Base-by-base conservation (phyloP, 495 filamentous ascomycete genomes). In the Barbatosphaeria neglecta region DNA sequence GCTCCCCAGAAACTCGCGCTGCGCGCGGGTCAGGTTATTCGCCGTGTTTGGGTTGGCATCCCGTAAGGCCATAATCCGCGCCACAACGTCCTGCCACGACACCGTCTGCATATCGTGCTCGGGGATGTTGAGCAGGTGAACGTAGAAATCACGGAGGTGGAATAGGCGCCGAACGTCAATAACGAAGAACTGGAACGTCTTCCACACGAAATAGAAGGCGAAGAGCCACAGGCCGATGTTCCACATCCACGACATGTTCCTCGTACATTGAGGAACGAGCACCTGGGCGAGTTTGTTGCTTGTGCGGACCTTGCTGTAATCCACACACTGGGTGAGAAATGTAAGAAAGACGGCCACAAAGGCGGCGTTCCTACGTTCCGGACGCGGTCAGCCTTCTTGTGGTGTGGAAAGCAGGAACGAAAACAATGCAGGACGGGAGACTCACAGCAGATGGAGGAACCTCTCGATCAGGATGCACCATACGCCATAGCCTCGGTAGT, bases 41-140 rank as follows among this genome's bases (percentile, higher is more conserved):
- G 87, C 86, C 15, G 90, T 95, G 37, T 80, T 76, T 22, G 87
- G 80, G 55, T 98, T 98, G 28, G 82, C 73, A 61, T 97, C 90
- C 54, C 93, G 72, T 6, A 97, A 64, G 13, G 76, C 73, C 82
- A 96, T 96, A 45, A 98, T 69, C 39, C 89, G 83, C 28, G 79
- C 83, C 37, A 98, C 90, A 27, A 97, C 76, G 49, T 93, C 84
- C 60, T 96, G 88, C 92, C 92, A 98, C 7, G 88, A 87, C 25
- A 97, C 83, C 0, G 90, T 95, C 64, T 97, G 93, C 58, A 98
- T 93, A 50, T 98, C 93, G 18, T 78, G 69, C 54, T 97, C 93
- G 2, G 86, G 85, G 25, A 98, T 83, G 24, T 83, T 82, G 15
- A 98, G 77, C 6, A 96, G 73, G 57, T 96, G 78, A 35, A 77